Evolutionary conservation across 345 rosid genomes (phyloP).

Genomic region (Linum lewisii): DNA sequence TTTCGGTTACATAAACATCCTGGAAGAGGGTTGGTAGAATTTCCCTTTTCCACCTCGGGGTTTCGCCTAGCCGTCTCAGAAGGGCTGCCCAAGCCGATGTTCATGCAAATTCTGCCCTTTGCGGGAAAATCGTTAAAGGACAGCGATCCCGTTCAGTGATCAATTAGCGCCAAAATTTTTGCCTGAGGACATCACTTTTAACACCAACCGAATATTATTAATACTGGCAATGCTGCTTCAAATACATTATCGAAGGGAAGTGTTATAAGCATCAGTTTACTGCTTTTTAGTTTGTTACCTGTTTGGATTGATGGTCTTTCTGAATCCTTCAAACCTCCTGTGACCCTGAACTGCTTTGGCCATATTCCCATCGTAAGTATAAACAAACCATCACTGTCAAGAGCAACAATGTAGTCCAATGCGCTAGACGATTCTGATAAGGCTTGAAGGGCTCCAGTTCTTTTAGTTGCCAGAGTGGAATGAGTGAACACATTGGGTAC

Average conservation of each 20-base stretch:
- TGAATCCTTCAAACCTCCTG: not conserved
- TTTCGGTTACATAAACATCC: slow-evolving; percentile 66
- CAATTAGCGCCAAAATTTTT: slow-evolving; percentile 55
- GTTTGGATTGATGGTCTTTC: not conserved
- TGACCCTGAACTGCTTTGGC: slow-evolving; percentile 55
- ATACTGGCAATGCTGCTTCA: too few species aligned
- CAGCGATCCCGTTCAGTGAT: slow-evolving; percentile 52
- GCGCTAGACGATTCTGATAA: slow-evolving; percentile 93
- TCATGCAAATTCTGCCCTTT: slow-evolving; percentile 52
- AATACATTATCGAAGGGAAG: too few species aligned
- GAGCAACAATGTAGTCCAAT: slow-evolving; percentile 77
- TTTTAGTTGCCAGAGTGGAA: slow-evolving; percentile 62
- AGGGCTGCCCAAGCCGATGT: slow-evolving; percentile 65
- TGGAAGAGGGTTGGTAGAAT: slow-evolving; percentile 80
- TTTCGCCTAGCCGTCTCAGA: slow-evolving; percentile 45
- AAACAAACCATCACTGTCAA: slow-evolving; percentile 89
- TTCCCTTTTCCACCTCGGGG: slow-evolving; percentile 85
- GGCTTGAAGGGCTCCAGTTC: slow-evolving; percentile 62
- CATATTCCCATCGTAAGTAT: slow-evolving; percentile 95
- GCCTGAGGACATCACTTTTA: slow-evolving; percentile 25
- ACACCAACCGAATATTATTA: too few species aligned
- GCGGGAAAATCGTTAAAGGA: slow-evolving; percentile 70
- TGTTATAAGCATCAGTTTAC: too few species aligned
- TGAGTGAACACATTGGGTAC: slow-evolving; percentile 84
- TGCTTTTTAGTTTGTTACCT: not conserved